Conservation (phyloP, 805 yeast species). For the Lipomyces starkeyi region DNA sequence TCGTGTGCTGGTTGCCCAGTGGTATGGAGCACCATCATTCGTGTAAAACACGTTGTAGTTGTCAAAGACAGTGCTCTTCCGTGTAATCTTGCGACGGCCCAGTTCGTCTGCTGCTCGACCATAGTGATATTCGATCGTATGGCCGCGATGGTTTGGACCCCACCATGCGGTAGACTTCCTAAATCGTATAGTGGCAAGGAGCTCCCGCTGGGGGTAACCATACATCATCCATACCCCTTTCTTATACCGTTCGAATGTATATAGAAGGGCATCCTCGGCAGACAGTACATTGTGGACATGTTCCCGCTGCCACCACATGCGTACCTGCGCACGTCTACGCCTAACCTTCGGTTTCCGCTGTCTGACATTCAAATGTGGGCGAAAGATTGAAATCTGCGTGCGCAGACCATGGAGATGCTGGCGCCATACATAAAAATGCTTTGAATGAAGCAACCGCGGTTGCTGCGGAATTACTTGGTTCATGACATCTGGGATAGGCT, state of each 20-base stretch:
- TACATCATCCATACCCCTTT: slow-evolving; percentile 27
- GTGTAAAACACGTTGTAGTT: slow-evolving; percentile 56
- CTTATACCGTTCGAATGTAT: slow-evolving; percentile 29
- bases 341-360: not conserved
- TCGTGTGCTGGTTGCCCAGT: slow-evolving; percentile 61
- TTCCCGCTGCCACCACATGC: slow-evolving; percentile 34
- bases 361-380: not conserved
- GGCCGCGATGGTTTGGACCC: slow-evolving; percentile 28
- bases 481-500: not conserved
- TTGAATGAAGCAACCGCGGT: slow-evolving; percentile 16
- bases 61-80: slow-evolving; percentile 44
- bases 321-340: not conserved
- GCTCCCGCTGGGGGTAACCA: slow-evolving; percentile 30
- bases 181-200: slow-evolving; percentile 27
- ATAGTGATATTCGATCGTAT: slow-evolving; percentile 23
- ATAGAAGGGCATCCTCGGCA: slow-evolving; percentile 13
- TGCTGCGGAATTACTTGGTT: slow-evolving; percentile 5
- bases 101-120: slow-evolving; percentile 9
- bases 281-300: slow-evolving; percentile 30
- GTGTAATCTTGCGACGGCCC: slow-evolving; percentile 26
- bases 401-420: slow-evolving; percentile 5
- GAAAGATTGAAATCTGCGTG: slow-evolving; percentile 4
- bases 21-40: slow-evolving; percentile 59
- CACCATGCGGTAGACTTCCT: slow-evolving; percentile 17
- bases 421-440: slow-evolving; percentile 11